Conservation (phyloP, 108 stramenopile species). For the Nitzschia sp. region DNA sequence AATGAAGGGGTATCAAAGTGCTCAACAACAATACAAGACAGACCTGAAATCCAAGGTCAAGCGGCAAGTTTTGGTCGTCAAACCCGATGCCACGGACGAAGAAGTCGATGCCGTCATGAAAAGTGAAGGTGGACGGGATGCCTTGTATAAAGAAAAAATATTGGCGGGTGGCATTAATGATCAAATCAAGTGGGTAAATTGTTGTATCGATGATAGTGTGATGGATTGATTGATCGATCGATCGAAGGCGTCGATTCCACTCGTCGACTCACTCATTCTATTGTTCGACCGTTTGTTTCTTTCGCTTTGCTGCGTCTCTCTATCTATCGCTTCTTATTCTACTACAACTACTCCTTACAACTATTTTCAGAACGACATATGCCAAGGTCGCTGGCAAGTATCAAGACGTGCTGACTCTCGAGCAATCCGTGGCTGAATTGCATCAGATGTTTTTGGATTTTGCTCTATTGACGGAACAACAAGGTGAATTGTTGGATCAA, state of each 20-base stretch:
- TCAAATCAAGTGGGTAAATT: slow-evolving; percentile 70
- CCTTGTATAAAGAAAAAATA: slow-evolving; percentile 79
- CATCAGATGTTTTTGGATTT: slow-evolving; percentile 99
- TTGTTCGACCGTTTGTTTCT: neutral
- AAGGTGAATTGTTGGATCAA: slow-evolving; percentile 97
- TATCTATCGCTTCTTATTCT: neutral
- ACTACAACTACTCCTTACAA: neutral
- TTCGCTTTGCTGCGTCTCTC: neutral
- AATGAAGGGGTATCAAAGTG: slow-evolving; percentile 94
- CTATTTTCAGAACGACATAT: slow-evolving; percentile 56
- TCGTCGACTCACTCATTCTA: neutral
- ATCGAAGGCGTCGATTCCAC: too few relatives aligned
- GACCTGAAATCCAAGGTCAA: slow-evolving; percentile 94
- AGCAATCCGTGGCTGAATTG: slow-evolving; percentile 93
- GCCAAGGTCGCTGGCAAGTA: slow-evolving; percentile 95
- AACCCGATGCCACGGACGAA: slow-evolving; percentile 95
- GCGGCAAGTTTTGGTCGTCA: slow-evolving; percentile 95
- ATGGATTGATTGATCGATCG: too few relatives aligned
- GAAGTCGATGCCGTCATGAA: slow-evolving; percentile 95
- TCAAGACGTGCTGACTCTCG: slow-evolving; percentile 95
- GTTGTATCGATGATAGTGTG: too few relatives aligned
- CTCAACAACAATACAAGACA: slow-evolving; percentile 97
- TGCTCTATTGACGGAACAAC: slow-evolving; percentile 96
- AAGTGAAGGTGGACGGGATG: slow-evolving; percentile 87
- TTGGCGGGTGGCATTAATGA: slow-evolving; percentile 91